phyloP scores from a whole-genome alignment of 495 filamentous ascomycete genomes.

The Parmelia sp. region DNA sequence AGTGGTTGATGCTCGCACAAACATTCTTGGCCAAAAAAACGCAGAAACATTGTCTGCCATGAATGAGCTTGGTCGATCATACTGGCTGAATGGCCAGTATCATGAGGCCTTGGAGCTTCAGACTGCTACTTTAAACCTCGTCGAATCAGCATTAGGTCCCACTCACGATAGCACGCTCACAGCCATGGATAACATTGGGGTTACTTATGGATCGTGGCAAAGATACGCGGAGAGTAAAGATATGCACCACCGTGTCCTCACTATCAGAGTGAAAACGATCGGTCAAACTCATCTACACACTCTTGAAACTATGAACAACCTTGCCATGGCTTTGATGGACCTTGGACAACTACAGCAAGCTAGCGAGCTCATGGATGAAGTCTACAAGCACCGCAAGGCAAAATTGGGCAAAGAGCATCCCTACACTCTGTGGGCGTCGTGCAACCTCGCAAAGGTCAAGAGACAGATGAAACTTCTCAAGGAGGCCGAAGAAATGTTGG shows the following conservation, averaged over 20 bases:
- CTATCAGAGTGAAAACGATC: slow-evolving; percentile 12
- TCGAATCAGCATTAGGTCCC: slow-evolving; percentile 23
- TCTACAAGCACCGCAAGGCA: slow-evolving; percentile 29
- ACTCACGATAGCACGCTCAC: slow-evolving; percentile 28
- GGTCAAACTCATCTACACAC: slow-evolving; percentile 24
- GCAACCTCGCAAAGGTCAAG: slow-evolving; percentile 30
- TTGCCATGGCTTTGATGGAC: slow-evolving; percentile 26
- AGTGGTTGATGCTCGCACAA: slow-evolving; percentile 26
- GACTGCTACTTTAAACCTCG: slow-evolving; percentile 20
- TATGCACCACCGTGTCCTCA: slow-evolving; percentile 15
- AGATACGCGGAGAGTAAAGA: slow-evolving; percentile 18
- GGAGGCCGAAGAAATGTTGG: slow-evolving; percentile 22
- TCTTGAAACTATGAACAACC: slow-evolving; percentile 25
- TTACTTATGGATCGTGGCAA: slow-evolving; percentile 19
- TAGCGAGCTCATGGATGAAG: slow-evolving; percentile 27
- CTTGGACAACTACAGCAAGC: slow-evolving; percentile 19
- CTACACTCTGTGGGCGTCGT: slow-evolving; percentile 30
- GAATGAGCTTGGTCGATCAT: slow-evolving; percentile 23
- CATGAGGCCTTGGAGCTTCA: slow-evolving; percentile 31
- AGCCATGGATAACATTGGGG: slow-evolving; percentile 28
- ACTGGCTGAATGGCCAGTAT: slow-evolving; percentile 28
- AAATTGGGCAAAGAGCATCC: slow-evolving; percentile 37
- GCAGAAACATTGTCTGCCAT: slow-evolving; percentile 26
- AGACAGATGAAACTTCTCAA: slow-evolving; percentile 23
- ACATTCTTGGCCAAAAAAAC: slow-evolving; percentile 20